Conservation (phyloP, 2,329 filamentous ascomycete genomes). For the Bipolaris zeicola region DNA sequence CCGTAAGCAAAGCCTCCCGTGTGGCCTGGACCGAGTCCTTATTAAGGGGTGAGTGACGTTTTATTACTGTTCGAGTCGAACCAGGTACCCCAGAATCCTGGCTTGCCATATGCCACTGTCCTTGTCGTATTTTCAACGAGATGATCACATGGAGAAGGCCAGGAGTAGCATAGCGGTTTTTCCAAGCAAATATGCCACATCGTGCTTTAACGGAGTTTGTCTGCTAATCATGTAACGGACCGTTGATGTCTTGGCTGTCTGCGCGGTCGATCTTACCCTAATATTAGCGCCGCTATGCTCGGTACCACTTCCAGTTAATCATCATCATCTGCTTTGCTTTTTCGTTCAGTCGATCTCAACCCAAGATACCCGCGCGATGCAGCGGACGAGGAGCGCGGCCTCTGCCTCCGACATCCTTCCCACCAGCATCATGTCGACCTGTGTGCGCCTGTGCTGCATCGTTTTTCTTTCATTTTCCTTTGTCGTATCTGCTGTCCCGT, state of each 20-base stretch:
- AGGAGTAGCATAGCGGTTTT: neutral
- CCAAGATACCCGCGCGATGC: neutral
- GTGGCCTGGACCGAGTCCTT: neutral
- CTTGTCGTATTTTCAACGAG: neutral
- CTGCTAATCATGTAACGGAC: slow-evolving; percentile 14
- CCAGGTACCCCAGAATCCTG: neutral
- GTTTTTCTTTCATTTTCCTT: neutral
- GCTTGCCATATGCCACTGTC: neutral
- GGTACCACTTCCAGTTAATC: neutral
- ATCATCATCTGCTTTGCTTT: neutral
- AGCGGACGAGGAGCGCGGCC: neutral
- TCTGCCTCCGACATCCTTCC: neutral
- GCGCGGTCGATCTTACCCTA: slow-evolving; percentile 13
- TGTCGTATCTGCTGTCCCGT: neutral
- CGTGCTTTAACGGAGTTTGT: slow-evolving; percentile 20
- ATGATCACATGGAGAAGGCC: neutral
- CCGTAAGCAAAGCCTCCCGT: neutral
- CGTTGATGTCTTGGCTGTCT: slow-evolving; percentile 30
- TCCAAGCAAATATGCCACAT: neutral
- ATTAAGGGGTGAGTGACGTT: neutral
- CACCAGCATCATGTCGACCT: neutral
- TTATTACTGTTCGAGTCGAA: neutral
- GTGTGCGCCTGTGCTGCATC: neutral
- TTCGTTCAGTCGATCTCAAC: slow-evolving; percentile 3
- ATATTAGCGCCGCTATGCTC: neutral